Evolutionary conservation across 106 monocot genomes (phyloP), one percentile per base, ranked within the genome.

Genomic region (Ottelia alismoides): DNA sequence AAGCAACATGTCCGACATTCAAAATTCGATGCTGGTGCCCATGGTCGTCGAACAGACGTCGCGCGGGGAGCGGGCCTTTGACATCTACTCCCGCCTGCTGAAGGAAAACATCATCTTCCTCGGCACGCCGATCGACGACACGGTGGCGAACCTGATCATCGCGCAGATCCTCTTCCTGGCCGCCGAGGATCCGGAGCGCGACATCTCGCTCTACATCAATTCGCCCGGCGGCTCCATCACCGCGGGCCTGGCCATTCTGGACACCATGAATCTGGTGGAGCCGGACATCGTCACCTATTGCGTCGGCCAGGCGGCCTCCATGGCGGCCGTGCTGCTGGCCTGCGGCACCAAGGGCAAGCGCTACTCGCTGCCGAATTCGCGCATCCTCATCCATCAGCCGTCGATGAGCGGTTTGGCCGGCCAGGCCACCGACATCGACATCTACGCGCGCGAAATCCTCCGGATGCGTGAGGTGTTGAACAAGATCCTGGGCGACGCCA

Each of bases 21-120:
- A n/a, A n/a, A n/a, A n/a, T n/a, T n/a, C n/a, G n/a, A n/a, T n/a
- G 30, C 70, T 85, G 47, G 63, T 85, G 3, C 85, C 80, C 9
- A 80, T 85, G 85, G 85, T 85, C 23, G 77, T 85, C 52, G 85
- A 85, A 71, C 85, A 85, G 60, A 80, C 85, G 29, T 80, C 79
- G 32, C 70, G 85, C 26, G 80, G 80, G 23, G 80, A 85, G 57
- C 76, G 85, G 18, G 79, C 85, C 23, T 2, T 76, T 85, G 11
- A 70, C 80, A n/a, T n/a, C n/a, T n/a, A n/a, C n/a, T n/a, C n/a
- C n/a, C n/a, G n/a, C n/a, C n/a, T n/a, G n/a, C n/a, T n/a, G n/a
- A n/a, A 85, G 57, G 85, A 85, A 67, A 76, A 80, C 44, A 80
- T 85, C 40, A 58, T 85, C 6, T 85, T 76, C 65, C 66, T 85